Conservation (phyloP, 495 filamentous ascomycete genomes). For the Xylaria cubensis region DNA sequence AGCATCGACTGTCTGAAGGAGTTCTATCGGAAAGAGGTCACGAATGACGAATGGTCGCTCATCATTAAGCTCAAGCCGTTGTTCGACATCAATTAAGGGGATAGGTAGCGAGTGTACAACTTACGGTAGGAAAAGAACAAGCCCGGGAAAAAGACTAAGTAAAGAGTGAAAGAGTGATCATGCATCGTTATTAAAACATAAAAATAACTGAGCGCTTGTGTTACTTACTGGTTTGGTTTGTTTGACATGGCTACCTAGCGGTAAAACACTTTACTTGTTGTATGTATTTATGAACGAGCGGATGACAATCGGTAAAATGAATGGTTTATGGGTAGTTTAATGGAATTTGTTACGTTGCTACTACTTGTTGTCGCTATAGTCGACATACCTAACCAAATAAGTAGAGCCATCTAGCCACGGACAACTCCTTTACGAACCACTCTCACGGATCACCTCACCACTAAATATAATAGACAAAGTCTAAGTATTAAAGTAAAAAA, state of each 20-base stretch:
- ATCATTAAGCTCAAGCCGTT: conserved; percentile 89
- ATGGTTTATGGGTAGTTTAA: conserved; percentile 11
- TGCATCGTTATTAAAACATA: background rate
- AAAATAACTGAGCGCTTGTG: background rate
- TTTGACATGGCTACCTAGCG: background rate
- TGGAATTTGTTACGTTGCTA: background rate
- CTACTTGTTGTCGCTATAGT: background rate
- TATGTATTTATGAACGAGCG: conserved; percentile 10
- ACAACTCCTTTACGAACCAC: too few species aligned
- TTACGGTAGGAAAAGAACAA: background rate
- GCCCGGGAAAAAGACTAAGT: too few species aligned
- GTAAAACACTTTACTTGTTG: conserved; percentile 5
- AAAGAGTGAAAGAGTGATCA: background rate
- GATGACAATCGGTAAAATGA: conserved; percentile 6
- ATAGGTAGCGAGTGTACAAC: background rate
- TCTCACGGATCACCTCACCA: too few species aligned
- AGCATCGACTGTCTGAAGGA: conserved; percentile 97
- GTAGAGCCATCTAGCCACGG: too few species aligned
- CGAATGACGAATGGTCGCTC: conserved; percentile 93
- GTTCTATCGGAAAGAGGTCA: conserved; percentile 88
- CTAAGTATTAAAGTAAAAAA: too few species aligned
- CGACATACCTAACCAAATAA: too few species aligned
- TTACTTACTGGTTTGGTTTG: background rate
- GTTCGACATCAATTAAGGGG: conserved; percentile 80
- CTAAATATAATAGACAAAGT: too few species aligned